Evolutionary conservation across 2,329 filamentous ascomycete species (phyloP), one percentile per base, ranked within the genome.

Genomic region (Sporothrix variecibatus): DNA sequence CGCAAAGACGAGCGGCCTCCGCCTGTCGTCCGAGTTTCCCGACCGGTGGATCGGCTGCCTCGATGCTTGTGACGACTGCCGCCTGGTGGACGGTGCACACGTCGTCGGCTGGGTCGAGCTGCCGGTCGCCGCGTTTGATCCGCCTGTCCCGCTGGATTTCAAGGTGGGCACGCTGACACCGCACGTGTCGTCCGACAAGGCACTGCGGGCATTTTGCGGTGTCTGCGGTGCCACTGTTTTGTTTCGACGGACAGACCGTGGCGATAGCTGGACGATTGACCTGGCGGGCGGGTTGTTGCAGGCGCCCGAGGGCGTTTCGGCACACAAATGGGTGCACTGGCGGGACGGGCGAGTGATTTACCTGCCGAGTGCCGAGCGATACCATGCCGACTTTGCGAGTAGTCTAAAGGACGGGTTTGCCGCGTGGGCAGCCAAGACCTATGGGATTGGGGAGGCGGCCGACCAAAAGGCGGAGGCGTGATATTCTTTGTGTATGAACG

Each of bases 151-250:
- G 5, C 40, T 28, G 12, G 40, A 46, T 15, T 46, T 67, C 26
- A 11, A n/a, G 7, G 5, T 49, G 64, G 64, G 40, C 23, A 67
- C 64, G 23, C 40, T 67, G 12, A 67, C 23, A 17, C 26, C 17
- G 23, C 23, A 67, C 64, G 26, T 28, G 64, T 67, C 64, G 26
- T 67, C 64, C 3, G 43, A 28, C 2, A 20, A 23, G 2, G 64
- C 26, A 0, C 7, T 67, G 23, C 64, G 64, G 0, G 43, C 64
- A 7, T 67, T 67, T 31, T 67, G 40, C 26, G 23, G 64, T 6
- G 64, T 67, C 64, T 67, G 64, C 40, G 64, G 64, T 1, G 64
- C 64, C 15, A 67, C 64, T 1, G 64, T 67, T 4, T 28, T 67
- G 2, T 67, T 67, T 23, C n/a, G 64, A 0, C 26, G 40, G 23